Evolutionary conservation across 306 rosid species (phyloP).

Genomic region (Medicago arabica): DNA sequence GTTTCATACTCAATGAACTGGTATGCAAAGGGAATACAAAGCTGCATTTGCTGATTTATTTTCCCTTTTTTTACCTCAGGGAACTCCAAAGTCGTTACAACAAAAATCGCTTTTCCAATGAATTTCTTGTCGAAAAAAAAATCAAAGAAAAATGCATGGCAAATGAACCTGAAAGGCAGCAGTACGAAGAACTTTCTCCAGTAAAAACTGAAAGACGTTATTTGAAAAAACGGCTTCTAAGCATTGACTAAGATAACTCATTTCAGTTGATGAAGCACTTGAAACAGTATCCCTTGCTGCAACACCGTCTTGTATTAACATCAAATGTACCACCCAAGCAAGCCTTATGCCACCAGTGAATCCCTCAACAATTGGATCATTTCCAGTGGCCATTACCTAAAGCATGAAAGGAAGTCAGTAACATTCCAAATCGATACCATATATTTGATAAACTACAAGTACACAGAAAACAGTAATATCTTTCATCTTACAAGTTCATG

Average conservation of each 20-base stretch:
- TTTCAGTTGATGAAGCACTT: conserved; percentile 71
- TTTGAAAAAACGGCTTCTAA: conserved; percentile 80
- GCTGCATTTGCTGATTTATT: conserved; percentile 11
- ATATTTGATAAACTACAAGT: conserved; percentile 34
- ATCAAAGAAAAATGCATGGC: conserved; percentile 11
- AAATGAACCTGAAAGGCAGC: conserved; percentile 87
- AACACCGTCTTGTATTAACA: conserved; percentile 71
- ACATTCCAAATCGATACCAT: conserved; percentile 34
- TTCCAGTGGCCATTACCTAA: conserved; percentile 81
- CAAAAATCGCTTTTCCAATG: conserved; percentile 11
- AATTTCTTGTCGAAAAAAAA: conserved; percentile 20
- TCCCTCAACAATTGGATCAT: conserved; percentile 78
- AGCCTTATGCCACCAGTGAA: conserved; percentile 76
- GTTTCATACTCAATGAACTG: background rate
- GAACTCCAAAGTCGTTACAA: background rate
- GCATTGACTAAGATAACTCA: conserved; percentile 67
- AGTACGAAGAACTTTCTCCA: conserved; percentile 80
- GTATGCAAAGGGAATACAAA: conserved; percentile 11
- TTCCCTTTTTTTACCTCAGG: conserved; percentile 2
- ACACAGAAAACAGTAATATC: conserved; percentile 34
- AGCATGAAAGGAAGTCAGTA: conserved; percentile 41
- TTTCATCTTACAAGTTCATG: conserved; percentile 74
- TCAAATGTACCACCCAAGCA: conserved; percentile 93
- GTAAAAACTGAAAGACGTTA: conserved; percentile 81
- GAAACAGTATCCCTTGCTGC: conserved; percentile 64